phyloP scores from a whole-genome alignment of 331 rosid species.

The Telfairia occidentalis region DNA sequence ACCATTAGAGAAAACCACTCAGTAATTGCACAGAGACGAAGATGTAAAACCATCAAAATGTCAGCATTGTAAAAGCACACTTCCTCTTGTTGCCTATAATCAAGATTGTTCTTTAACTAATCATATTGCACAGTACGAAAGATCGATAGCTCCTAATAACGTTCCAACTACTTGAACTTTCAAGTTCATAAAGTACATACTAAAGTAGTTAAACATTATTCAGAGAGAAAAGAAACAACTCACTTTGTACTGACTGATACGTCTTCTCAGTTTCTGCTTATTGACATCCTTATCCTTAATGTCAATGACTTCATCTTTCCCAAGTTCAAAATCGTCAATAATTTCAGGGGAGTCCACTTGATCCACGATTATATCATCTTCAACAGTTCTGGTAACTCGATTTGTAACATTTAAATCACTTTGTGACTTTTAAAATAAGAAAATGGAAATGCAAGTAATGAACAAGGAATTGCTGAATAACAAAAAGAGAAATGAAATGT shows the following conservation, averaged over 20 bases:
- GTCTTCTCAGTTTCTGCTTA: conserved; percentile 56
- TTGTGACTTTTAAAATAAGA: not conserved
- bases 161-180: not conserved
- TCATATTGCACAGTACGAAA: not conserved
- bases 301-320: conserved; percentile 61
- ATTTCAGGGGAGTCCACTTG: conserved; percentile 69
- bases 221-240: not conserved
- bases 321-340: conserved; percentile 75
- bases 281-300: conserved; percentile 65
- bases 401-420: not conserved
- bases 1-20: not conserved
- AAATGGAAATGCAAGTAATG: not conserved
- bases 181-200: not conserved
- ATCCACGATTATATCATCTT: conserved; percentile 74
- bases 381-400: conserved; percentile 52
- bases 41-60: not conserved
- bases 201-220: not conserved
- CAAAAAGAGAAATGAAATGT: not conserved
- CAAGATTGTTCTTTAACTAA: not conserved
- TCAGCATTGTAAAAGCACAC: not conserved
- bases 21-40: not conserved
- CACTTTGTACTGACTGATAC: conserved; percentile 54
- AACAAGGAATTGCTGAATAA: not conserved
- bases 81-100: not conserved
- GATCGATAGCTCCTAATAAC: not conserved